Evolutionary conservation across 2,329 filamentous ascomycete genomes (phyloP).

Genomic region (Neofusicoccum kwambonambiense): DNA sequence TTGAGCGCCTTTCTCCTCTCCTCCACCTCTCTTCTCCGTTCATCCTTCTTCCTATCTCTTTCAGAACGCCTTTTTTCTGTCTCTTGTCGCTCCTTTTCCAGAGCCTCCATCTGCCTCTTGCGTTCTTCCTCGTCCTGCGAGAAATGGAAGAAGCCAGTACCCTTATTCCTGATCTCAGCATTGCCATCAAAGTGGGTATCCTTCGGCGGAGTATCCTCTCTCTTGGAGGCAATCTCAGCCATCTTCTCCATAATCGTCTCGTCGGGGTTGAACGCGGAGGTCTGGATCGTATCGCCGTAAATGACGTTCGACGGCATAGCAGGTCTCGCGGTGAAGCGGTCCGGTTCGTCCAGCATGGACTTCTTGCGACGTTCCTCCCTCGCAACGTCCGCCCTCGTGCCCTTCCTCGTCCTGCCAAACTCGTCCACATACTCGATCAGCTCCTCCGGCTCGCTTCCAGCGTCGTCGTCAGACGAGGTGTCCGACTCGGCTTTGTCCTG

Average conservation of each 20-base stretch:
- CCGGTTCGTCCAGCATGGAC: constrained; percentile 59
- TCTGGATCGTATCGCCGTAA: constrained; percentile 81
- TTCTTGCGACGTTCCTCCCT: constrained; percentile 60
- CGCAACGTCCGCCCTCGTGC: constrained; percentile 67
- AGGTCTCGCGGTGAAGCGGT: constrained; percentile 67
- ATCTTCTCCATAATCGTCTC: constrained; percentile 65
- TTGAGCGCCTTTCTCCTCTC: constrained; percentile 63
- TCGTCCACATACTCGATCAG: constrained; percentile 89
- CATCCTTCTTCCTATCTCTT: constrained; percentile 55
- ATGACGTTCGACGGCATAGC: constrained; percentile 70
- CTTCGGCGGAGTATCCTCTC: constrained; percentile 77
- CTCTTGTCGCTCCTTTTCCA: constrained; percentile 65
- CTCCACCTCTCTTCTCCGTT: constrained; percentile 55
- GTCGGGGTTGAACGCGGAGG: constrained; percentile 76
- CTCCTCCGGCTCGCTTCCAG: constrained; percentile 52
- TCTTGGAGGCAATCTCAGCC: constrained; percentile 72
- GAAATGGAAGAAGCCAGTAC: constrained; percentile 90
- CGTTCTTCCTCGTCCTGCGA: constrained; percentile 68
- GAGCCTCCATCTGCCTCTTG: constrained; percentile 71
- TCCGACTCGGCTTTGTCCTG: constrained; percentile 44
- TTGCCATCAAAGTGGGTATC: constrained; percentile 82
- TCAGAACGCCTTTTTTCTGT: constrained; percentile 64
- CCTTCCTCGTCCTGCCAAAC: constrained; percentile 77
- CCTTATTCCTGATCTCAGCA: constrained; percentile 80
- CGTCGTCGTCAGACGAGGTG: constrained; percentile 39